Evolutionary conservation across 31 red algal species (phyloP).

Genomic region (Bonnemaisonia californica): DNA sequence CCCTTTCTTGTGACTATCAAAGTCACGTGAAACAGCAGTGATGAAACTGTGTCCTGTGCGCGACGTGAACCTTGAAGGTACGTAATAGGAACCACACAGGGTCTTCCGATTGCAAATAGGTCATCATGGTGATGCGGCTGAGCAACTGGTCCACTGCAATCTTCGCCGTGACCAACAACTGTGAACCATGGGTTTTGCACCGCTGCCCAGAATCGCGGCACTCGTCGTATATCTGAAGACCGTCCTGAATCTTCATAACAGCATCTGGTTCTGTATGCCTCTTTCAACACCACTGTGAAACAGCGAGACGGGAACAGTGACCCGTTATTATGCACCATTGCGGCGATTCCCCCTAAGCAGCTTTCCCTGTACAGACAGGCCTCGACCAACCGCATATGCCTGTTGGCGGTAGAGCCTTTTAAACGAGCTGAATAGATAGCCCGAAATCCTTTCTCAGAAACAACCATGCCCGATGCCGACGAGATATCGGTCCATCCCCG

Average conservation of each 20-base stretch:
- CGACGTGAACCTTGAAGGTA: background rate
- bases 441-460: background rate
- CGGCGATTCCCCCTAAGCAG: background rate
- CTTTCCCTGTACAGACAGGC: background rate
- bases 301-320: background rate
- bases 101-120: conserved; percentile 12
- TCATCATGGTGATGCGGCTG: background rate
- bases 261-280: conserved; percentile 6
- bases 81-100: conserved; percentile 1
- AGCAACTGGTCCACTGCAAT: background rate
- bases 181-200: too few relatives aligned
- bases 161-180: background rate
- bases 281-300: background rate
- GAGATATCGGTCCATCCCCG: background rate
- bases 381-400: background rate
- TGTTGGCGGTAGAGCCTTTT: background rate
- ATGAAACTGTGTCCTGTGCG: background rate
- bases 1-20: background rate
- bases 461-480: background rate
- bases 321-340: conserved; percentile 4
- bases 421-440: background rate
- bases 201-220: too few relatives aligned
- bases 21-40: background rate
- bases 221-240: conserved; percentile 24
- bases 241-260: background rate